phyloP scores from a whole-genome alignment of 345 rosid genomes.

The Salix caprea region DNA sequence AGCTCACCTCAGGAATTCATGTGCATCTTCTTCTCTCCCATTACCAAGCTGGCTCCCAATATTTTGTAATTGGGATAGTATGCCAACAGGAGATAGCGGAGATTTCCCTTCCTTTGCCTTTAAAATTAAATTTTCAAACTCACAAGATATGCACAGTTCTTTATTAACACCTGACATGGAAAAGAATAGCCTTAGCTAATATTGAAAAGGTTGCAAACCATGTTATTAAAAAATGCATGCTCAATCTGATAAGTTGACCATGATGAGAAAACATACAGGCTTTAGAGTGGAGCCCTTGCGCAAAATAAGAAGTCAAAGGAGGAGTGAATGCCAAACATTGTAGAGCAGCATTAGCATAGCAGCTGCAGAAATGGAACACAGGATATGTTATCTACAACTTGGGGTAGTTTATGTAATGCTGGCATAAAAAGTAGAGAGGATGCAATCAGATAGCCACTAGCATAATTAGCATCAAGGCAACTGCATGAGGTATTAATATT shows the following conservation, averaged over 20 bases:
- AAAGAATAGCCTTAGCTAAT: slow-evolving; percentile 10
- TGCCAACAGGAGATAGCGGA: slow-evolving; percentile 64
- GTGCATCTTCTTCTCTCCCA: slow-evolving; percentile 98
- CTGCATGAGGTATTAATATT: not conserved
- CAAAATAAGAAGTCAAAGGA: slow-evolving; percentile 80
- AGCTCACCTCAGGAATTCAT: slow-evolving; percentile 85
- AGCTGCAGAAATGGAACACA: slow-evolving; percentile 53
- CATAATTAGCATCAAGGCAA: not conserved
- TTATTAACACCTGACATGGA: slow-evolving; percentile 54
- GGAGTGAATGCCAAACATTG: slow-evolving; percentile 93
- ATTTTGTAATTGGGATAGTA: slow-evolving; percentile 63
- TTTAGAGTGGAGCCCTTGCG: slow-evolving; percentile 78
- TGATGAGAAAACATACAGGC: slow-evolving; percentile 49
- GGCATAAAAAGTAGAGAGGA: not conserved
- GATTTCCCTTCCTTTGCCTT: slow-evolving; percentile 71
- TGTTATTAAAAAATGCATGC: slow-evolving; percentile 8
- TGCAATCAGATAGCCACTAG: not conserved
- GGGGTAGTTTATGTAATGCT: not conserved
- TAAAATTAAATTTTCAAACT: slow-evolving; percentile 64
- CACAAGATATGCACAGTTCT: slow-evolving; percentile 91
- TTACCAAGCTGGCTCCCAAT: slow-evolving; percentile 71
- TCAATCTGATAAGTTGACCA: slow-evolving; percentile 1
- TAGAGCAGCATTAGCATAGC: slow-evolving; percentile 91
- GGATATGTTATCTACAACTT: slow-evolving; percentile 10
- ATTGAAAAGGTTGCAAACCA: slow-evolving; percentile 4